Conservation (phyloP, 140 eudicot genomes). For the Cichorium intybus region DNA sequence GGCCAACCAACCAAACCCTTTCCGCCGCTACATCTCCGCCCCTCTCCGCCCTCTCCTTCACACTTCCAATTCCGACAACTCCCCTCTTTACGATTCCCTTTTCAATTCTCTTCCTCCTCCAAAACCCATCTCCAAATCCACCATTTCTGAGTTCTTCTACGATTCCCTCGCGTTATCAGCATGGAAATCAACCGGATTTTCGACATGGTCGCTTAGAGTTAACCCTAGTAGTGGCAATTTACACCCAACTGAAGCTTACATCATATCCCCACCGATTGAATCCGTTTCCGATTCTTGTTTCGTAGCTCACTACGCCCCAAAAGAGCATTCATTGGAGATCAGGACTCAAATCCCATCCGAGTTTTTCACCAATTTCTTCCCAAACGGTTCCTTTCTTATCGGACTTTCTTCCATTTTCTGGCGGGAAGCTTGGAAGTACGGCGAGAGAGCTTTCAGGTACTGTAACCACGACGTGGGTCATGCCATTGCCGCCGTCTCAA, state of each 20-base stretch:
- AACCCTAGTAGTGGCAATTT: slow-evolving; percentile 96
- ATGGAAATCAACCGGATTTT: slow-evolving; percentile 81
- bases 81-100: slow-evolving; percentile 50
- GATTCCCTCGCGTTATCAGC: slow-evolving; percentile 82
- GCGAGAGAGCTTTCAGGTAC: slow-evolving; percentile 92
- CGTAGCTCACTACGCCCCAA: slow-evolving; percentile 93
- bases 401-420: slow-evolving; percentile 86
- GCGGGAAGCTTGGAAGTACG: slow-evolving; percentile 99
- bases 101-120: slow-evolving; percentile 52
- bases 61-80: slow-evolving; percentile 18
- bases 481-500: slow-evolving; percentile 74
- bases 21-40: slow-evolving; percentile 79
- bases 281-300: slow-evolving; percentile 46
- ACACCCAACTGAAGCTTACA: slow-evolving; percentile 90
- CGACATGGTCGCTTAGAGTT: slow-evolving; percentile 88
- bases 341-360: slow-evolving; percentile 59
- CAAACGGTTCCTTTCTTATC: slow-evolving; percentile 54
- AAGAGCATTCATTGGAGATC: slow-evolving; percentile 72
- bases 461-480: slow-evolving; percentile 97
- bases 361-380: slow-evolving; percentile 43
- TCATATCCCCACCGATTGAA: slow-evolving; percentile 62
- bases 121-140: slow-evolving; percentile 53
- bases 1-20: slow-evolving; percentile 98
- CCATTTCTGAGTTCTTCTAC: slow-evolving; percentile 61
- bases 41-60: slow-evolving; percentile 65